Evolutionary conservation across 352 stramenopile species (phyloP).

Genomic region (Globisporangium polare): DNA sequence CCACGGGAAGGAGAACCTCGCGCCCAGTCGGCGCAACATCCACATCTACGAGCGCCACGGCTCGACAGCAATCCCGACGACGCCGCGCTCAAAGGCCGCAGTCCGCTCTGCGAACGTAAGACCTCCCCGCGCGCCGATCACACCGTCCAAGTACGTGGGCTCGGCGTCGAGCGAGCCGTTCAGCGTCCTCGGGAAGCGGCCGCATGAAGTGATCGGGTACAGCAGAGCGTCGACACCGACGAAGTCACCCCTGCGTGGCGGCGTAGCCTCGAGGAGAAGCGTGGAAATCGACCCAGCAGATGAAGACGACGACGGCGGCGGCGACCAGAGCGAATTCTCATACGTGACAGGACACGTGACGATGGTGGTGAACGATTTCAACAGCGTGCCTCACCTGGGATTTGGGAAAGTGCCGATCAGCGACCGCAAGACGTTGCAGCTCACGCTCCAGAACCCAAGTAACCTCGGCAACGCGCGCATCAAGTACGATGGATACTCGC

Average conservation of each 20-base stretch:
- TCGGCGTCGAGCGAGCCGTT: conserved; percentile 7
- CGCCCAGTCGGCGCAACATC: conserved; percentile 15
- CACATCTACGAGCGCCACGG: conserved; percentile 12
- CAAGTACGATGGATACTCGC: conserved; percentile 62
- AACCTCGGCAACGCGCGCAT: conserved; percentile 54
- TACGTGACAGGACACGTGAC: conserved; percentile 10
- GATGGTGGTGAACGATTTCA: conserved; percentile 50
- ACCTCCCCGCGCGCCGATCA: conserved; percentile 12
- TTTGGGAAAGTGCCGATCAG: conserved; percentile 56
- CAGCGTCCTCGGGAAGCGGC: conserved; percentile 20
- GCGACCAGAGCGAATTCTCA: neutral
- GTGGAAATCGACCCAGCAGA: neutral
- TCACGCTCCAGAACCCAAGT: conserved; percentile 59
- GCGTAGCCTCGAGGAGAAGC: neutral
- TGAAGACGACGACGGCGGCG: conserved; percentile 1
- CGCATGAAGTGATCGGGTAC: neutral
- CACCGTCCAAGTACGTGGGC: conserved; percentile 2
- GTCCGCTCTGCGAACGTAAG: conserved; percentile 1
- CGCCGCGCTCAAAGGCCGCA: neutral
- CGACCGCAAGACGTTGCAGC: conserved; percentile 36
- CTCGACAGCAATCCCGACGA: neutral
- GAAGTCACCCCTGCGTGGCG: neutral
- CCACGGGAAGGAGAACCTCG: conserved; percentile 22
- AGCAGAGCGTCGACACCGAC: neutral
- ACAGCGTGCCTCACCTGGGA: conserved; percentile 28